phyloP scores from a whole-genome alignment of 1,284 basidiomycete genomes.

The Apiotrichum laibachii region DNA sequence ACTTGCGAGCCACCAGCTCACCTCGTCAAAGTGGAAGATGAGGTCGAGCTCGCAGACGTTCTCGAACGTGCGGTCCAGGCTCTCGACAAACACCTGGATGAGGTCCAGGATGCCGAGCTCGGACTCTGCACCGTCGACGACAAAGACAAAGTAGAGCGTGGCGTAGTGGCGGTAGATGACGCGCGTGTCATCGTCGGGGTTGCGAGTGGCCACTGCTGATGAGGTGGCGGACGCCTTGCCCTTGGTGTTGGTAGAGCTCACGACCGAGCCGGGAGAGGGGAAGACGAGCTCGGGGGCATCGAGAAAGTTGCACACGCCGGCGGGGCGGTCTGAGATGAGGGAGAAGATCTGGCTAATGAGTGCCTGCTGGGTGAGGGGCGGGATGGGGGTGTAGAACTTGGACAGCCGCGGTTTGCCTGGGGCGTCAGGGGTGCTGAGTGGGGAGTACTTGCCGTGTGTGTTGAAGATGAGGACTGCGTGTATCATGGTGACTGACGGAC shows the following conservation, averaged over 20 bases:
- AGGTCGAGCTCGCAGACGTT: slow-evolving; percentile 98
- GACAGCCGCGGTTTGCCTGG: slow-evolving; percentile 85
- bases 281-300: slow-evolving; percentile 77
- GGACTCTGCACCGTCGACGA: slow-evolving; percentile 91
- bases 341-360: slow-evolving; percentile 81
- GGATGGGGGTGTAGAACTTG: slow-evolving; percentile 90
- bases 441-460: slow-evolving; percentile 56
- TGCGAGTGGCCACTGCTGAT: slow-evolving; percentile 13
- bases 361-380: slow-evolving; percentile 63
- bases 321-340: slow-evolving; percentile 70
- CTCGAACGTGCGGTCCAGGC: slow-evolving; percentile 91
- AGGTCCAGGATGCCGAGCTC: slow-evolving; percentile 94
- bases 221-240: slow-evolving; percentile 17
- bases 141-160: slow-evolving; percentile 95
- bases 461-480: slow-evolving; percentile 76
- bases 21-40: slow-evolving; percentile 98
- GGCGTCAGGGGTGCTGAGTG: slow-evolving; percentile 62
- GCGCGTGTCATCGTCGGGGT: slow-evolving; percentile 49
- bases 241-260: slow-evolving; percentile 17
- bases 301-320: slow-evolving; percentile 83
- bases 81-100: slow-evolving; percentile 98
- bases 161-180: slow-evolving; percentile 69
- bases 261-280: slow-evolving; percentile 30
- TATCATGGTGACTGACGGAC: slow-evolving; percentile 62
- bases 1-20: slow-evolving; percentile 44